Evolutionary conservation across 192 early-diverging fungal species (phyloP).

Genomic region (Entomortierella parvispora): DNA sequence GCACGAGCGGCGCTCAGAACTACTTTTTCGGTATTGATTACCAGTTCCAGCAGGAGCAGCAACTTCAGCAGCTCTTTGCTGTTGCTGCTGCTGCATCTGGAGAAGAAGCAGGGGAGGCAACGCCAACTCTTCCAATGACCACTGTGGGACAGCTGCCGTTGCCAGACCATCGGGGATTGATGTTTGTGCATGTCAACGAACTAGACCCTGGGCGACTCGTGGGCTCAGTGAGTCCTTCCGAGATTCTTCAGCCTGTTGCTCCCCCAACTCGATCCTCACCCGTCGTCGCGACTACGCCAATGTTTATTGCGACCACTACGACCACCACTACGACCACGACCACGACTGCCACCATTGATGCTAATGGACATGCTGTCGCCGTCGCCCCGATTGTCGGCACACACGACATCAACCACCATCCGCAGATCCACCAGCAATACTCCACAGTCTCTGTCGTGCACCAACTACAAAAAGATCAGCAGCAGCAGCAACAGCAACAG

Average conservation of each 20-base stretch:
- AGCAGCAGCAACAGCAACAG: neutral
- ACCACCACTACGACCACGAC: neutral
- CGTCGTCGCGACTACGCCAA: neutral
- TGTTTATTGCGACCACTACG: neutral
- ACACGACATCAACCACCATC: conserved; percentile 47
- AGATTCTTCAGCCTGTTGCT: conserved; percentile 55
- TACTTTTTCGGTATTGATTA: conserved; percentile 67
- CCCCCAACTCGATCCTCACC: conserved; percentile 7
- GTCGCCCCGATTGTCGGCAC: neutral
- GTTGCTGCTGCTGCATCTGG: too few relatives aligned
- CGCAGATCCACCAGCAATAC: conserved; percentile 40
- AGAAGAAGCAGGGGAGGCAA: conserved; percentile 5
- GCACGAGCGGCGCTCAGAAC: conserved; percentile 56
- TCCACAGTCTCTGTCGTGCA: neutral
- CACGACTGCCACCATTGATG: conserved; percentile 1
- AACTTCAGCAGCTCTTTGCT: conserved; percentile 17
- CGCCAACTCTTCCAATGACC: neutral
- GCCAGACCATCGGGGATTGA: conserved; percentile 53
- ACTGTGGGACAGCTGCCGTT: conserved; percentile 14
- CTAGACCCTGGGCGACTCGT: conserved; percentile 51
- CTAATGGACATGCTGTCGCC: neutral
- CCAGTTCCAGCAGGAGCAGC: too few relatives aligned
- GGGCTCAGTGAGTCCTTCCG: conserved; percentile 57
- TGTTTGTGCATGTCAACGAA: conserved; percentile 51
- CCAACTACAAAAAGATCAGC: conserved; percentile 5